Evolutionary conservation across 2,329 filamentous ascomycete species (phyloP), one percentile per base, ranked within the genome.

Genomic region (Arthrinium phaeospermum): DNA sequence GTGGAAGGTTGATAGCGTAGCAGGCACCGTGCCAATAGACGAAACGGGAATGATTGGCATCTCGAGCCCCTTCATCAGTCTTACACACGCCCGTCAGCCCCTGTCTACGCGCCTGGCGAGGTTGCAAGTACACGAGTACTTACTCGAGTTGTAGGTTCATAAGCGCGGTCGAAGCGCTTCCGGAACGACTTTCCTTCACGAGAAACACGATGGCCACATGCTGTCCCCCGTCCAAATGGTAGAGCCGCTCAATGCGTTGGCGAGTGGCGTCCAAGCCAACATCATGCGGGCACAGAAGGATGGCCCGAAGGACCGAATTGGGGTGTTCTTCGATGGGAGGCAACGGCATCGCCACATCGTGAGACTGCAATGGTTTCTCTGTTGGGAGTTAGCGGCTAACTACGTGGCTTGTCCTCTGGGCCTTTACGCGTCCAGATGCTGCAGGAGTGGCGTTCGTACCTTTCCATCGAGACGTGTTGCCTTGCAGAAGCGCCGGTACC

Each of bases 131-230:
- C 10, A 19, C 46, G 27, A 45, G 27, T 46, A 72, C 82, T 75
- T 77, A 87, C 85, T 83, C 78, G 68, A 85, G 78, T 70, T 89
- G 86, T 47, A 89, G 77, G 22, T 77, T 79, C 79, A 83, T 83
- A 70, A 86, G 82, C 0, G 77, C 70, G 41, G 78, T 76, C 75
- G 83, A 81, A 44, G 77, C 75, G 57, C 67, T 77, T 41, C 72
- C 72, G n/a, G 80, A 71, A 16, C 75, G 77, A 14, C 76, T 74
- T 4, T 80, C 78, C 51, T 78, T 77, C 53, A 88, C 74, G 22
- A 89, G 78, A 70, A 88, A 84, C 22, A 89, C 68, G 37, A 87
- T 77, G n/a, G 81, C 86, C 13, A 81, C 76, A 71, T 84, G 79
- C 71, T 76, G 78, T 3, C 82, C 82, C 30, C 82, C 83, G 70